A percentile compares a stretch with the other conserved stretches of the same genome.
Conservation (phyloP, 306 rosid genomes). For the Cucumis sativus region DNA sequence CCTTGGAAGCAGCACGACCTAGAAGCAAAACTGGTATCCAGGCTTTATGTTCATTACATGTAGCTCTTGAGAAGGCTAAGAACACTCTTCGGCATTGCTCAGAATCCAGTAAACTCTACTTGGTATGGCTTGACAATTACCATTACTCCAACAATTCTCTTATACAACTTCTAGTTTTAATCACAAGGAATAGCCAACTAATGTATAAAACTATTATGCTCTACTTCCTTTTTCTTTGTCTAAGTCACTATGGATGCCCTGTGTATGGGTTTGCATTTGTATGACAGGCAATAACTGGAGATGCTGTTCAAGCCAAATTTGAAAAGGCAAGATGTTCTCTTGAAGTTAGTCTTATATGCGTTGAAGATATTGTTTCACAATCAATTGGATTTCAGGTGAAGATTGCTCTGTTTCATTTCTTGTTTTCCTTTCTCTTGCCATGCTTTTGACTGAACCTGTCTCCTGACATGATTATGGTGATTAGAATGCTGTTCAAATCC, state of each 20-base stretch:
- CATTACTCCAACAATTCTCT: background rate
- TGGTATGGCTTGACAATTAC: constrained; percentile 31
- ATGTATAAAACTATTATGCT: background rate
- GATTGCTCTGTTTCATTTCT: background rate
- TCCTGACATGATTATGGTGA: background rate
- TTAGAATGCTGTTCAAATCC: background rate
- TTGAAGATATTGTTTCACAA: constrained; percentile 85
- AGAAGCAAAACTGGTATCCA: constrained; percentile 90
- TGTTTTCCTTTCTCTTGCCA: background rate
- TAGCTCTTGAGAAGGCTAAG: constrained; percentile 82
- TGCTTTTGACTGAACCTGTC: background rate
- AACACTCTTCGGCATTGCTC: constrained; percentile 88
- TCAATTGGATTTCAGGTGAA: constrained; percentile 91
- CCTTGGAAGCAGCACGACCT: constrained; percentile 94
- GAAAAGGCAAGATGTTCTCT: constrained; percentile 83
- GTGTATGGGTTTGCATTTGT: constrained; percentile 1
- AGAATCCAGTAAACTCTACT: constrained; percentile 83
- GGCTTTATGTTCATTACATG: constrained; percentile 89
- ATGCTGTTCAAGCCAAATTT: constrained; percentile 79
- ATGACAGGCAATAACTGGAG: constrained; percentile 90
- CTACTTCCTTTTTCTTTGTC: background rate
- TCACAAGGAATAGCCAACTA: background rate
- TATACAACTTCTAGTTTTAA: background rate
- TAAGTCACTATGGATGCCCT: constrained; percentile 8
- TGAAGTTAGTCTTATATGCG: constrained; percentile 70